A percentile compares a stretch with the other conserved stretches of the same genome.
phyloP scores from a whole-genome alignment of 1,284 basidiomycete species.

The Tetrapyrgos nigripes region DNA sequence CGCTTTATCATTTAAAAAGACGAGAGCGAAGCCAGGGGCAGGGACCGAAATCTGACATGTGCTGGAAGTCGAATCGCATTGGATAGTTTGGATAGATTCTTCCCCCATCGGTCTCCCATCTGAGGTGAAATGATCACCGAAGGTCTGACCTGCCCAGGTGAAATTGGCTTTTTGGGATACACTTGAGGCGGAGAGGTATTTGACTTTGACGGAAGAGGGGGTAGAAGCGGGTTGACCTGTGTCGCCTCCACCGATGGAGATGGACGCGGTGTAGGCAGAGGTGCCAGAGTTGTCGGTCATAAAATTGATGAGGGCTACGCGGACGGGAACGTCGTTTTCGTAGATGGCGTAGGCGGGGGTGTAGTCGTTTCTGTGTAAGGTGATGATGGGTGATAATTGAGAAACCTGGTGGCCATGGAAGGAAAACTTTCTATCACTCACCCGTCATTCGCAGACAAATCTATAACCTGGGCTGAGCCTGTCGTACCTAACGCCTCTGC shows the following conservation, averaged over 20 bases:
- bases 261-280: constrained; percentile 54
- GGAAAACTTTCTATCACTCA: too few species aligned
- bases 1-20: constrained; percentile 58
- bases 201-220: constrained; percentile 56
- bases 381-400: neutral
- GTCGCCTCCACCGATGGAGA: constrained; percentile 51
- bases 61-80: constrained; percentile 52
- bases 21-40: constrained; percentile 76
- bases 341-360: constrained; percentile 81
- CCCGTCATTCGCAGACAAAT: constrained; percentile 56
- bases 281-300: constrained; percentile 58
- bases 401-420: too few species aligned
- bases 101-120: constrained; percentile 67
- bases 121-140: constrained; percentile 65
- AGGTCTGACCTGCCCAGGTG: constrained; percentile 78
- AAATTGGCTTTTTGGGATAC: constrained; percentile 73
- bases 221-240: constrained; percentile 22
- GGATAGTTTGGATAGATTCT: constrained; percentile 55
- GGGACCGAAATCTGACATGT: constrained; percentile 67
- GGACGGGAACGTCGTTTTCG: constrained; percentile 59
- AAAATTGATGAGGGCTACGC: constrained; percentile 76
- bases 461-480: constrained; percentile 64
- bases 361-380: constrained; percentile 41
- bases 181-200: constrained; percentile 58
- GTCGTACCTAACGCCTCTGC: constrained; percentile 75